These are phyloP conservation scores for Vitis riparia DNA, from an alignment of 164 flowering plant genomes.

Conservation along the genomic window DNA sequence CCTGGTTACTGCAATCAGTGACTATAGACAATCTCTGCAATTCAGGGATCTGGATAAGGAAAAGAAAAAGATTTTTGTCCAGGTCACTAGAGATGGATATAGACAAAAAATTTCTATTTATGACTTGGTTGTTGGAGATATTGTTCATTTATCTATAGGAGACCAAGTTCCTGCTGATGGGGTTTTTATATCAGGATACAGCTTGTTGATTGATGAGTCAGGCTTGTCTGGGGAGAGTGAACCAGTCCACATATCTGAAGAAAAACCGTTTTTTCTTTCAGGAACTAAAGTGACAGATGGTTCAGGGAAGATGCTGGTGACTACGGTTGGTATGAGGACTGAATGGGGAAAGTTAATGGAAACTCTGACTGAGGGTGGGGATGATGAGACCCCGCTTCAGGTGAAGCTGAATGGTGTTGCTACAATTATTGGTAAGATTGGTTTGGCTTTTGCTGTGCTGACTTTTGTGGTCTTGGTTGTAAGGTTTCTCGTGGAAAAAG, in stretches of 20 bases:
- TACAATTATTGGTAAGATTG: conserved; percentile 39
- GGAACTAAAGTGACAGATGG: conserved; percentile 46
- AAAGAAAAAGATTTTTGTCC: conserved; percentile 35
- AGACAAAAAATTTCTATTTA: conserved; percentile 31
- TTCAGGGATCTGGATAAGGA: conserved; percentile 36
- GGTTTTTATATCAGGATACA: conserved; percentile 31
- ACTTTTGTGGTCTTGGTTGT: conserved; percentile 28
- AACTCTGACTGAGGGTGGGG: conserved; percentile 40
- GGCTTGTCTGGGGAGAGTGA: conserved; percentile 41
- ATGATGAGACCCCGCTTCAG: conserved; percentile 42
- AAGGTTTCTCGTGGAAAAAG: conserved; percentile 35
- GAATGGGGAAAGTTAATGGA: conserved; percentile 52
- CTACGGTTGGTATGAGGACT: conserved; percentile 44
- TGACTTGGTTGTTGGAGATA: conserved; percentile 37
- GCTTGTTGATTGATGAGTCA: conserved; percentile 35
- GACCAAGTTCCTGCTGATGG: conserved; percentile 48
- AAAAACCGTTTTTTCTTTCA: conserved; percentile 35
- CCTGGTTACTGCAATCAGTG: conserved; percentile 37
- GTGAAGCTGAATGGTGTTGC: conserved; percentile 44
- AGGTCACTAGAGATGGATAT: conserved; percentile 36
- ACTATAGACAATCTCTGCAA: conserved; percentile 39
- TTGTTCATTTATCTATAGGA: conserved; percentile 36
- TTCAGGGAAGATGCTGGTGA: conserved; percentile 38
- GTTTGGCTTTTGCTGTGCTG: conserved; percentile 33
- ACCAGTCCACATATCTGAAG: conserved; percentile 25